Percentiles rank a stretch among this genome's conserved stretches.
Conservation (phyloP, 2,329 filamentous ascomycete genomes). For the Calonectria hawksworthii region DNA sequence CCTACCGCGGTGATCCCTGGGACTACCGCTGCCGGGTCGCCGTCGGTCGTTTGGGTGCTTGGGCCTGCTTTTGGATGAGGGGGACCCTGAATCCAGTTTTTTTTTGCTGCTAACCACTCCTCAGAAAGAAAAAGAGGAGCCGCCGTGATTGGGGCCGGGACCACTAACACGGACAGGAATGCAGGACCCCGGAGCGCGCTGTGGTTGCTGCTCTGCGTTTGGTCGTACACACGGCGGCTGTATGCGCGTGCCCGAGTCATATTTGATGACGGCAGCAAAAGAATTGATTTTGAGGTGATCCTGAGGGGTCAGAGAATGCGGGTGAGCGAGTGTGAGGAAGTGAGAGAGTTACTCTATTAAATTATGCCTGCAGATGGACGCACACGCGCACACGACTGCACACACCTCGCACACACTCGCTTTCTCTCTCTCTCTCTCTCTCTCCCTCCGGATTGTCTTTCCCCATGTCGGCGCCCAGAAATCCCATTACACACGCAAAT, state of each 20-base stretch:
- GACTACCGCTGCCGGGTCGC: slow-evolving; percentile 38
- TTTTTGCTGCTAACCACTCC: slow-evolving; percentile 10
- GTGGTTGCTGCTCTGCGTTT: not conserved
- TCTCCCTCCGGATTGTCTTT: not conserved
- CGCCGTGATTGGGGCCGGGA: slow-evolving; percentile 19
- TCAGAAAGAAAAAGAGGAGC: not conserved
- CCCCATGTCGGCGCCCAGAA: not conserved
- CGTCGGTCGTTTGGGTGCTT: slow-evolving; percentile 41
- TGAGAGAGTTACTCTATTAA: not conserved
- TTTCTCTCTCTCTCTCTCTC: not conserved
- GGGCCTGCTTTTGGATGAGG: slow-evolving; percentile 30
- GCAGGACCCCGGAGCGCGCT: slow-evolving; percentile 26
- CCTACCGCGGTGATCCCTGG: slow-evolving; percentile 28
- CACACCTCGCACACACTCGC: not conserved
- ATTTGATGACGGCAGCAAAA: slow-evolving; percentile 8
- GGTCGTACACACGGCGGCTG: not conserved
- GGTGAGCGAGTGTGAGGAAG: not conserved
- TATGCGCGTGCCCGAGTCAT: slow-evolving; percentile 3
- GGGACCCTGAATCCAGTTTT: slow-evolving; percentile 45
- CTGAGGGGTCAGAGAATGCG: not conserved
- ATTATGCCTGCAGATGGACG: not conserved
- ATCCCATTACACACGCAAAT: not conserved
- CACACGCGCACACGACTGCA: not conserved
- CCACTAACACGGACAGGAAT: slow-evolving; percentile 23
- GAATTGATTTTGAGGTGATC: not conserved